Evolutionary conservation across 1,284 basidiomycete genomes (phyloP), one percentile per base, ranked within the genome.

Genomic region (Puccinia coronata): DNA sequence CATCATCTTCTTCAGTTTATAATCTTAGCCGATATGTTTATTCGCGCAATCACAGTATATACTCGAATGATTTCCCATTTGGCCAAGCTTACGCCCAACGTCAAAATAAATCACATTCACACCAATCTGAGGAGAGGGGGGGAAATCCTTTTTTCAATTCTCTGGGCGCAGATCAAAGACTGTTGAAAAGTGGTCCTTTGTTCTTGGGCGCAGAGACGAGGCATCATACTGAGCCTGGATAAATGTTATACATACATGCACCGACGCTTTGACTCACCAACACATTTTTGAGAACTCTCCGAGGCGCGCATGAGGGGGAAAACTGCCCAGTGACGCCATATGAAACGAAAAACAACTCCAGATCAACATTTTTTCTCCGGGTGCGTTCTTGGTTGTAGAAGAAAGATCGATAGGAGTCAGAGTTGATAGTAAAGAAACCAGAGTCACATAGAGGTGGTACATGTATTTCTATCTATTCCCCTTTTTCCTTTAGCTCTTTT

Each of bases 231-330:
- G 49, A 43, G 49, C 49, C 9, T 14, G 9, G 18, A 47, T 47
- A 47, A 47, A 16, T 31, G 25, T 59, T 59, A 25, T n/a, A 25
- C 57, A 6, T 43, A 34, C 34, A 63, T 63, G 34, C 59, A 63
- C 28, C 25, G 16, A 39, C 59, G 59, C 59, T 63, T 36, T 63
- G 59, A 63, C 59, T 63, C 59, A n/a, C n/a, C n/a, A n/a, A n/a
- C n/a, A n/a, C n/a, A n/a, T 23, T 3, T 39, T 8, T 2, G 5
- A 23, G 1, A 63, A 63, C 59, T 63, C 59, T 63, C 59, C 59
- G 59, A 63, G 59, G 59, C 59, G 34, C 59, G 36, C 18, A 63
- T 39, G 34, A 51, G 16, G 16, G 57, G 18, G 39, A 39, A 63
- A 36, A 23, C 43, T 43, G 8, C 4, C 34, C 16, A 63, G 16